Conservation (phyloP, 2,329 filamentous ascomycete genomes). For the Daldinia sp. region DNA sequence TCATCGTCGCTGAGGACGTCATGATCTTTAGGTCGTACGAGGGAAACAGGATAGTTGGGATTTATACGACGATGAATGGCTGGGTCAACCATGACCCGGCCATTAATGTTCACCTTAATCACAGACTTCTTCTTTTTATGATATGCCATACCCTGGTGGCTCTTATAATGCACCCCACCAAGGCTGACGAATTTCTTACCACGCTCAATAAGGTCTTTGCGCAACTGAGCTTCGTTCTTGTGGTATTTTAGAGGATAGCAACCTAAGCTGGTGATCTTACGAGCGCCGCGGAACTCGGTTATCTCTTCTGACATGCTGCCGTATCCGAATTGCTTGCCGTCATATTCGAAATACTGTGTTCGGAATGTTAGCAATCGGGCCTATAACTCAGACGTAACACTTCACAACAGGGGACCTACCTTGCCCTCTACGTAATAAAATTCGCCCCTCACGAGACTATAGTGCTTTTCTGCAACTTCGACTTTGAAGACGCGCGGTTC, state of each 20-base stretch:
- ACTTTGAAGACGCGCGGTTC: conserved; percentile 87
- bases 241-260: conserved; percentile 86
- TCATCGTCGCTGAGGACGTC: conserved; percentile 67
- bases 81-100: conserved; percentile 89
- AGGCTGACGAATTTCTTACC: conserved; percentile 87
- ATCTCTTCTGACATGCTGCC: conserved; percentile 78
- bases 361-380: conserved; percentile 11
- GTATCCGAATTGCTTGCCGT: conserved; percentile 86
- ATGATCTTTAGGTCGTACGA: conserved; percentile 78
- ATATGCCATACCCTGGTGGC: conserved; percentile 86
- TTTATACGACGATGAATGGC: conserved; percentile 85
- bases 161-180: conserved; percentile 85
- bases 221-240: conserved; percentile 74
- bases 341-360: conserved; percentile 82
- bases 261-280: conserved; percentile 82
- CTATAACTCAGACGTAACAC: neutral
- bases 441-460: conserved; percentile 75
- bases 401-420: conserved; percentile 46
- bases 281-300: conserved; percentile 79
- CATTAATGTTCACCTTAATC: conserved; percentile 85
- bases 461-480: conserved; percentile 78
- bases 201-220: conserved; percentile 77
- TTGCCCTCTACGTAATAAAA: conserved; percentile 82
- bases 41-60: conserved; percentile 84
- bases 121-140: conserved; percentile 82